Evolutionary conservation across 2,329 filamentous ascomycete genomes (phyloP).

Genomic region (Exophiala sideris): DNA sequence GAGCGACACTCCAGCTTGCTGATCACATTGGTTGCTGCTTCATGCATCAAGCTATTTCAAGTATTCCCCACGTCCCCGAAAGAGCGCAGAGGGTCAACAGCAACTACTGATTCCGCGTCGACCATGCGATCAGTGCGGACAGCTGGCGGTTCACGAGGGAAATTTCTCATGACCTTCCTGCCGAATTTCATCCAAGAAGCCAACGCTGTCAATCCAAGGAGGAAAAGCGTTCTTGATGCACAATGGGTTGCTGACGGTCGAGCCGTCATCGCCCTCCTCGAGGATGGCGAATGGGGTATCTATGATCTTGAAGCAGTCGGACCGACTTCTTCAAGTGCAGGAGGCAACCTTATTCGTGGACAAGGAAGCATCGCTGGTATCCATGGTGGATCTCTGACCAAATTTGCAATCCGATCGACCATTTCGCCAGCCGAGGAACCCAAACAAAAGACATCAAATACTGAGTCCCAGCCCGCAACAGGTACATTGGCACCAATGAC

Average conservation of each 20-base stretch:
- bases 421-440: conserved; percentile 9
- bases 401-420: conserved; percentile 36
- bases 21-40: conserved; percentile 50
- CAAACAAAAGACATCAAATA: conserved; percentile 16
- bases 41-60: conserved; percentile 57
- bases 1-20: conserved; percentile 54
- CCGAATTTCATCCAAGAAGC: conserved; percentile 37
- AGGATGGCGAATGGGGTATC: conserved; percentile 48
- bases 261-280: conserved; percentile 44
- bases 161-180: conserved; percentile 44
- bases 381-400: conserved; percentile 39
- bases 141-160: conserved; percentile 35
- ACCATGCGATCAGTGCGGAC: conserved; percentile 16
- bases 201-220: conserved; percentile 29
- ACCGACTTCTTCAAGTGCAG: conserved; percentile 33
- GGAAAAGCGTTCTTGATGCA: conserved; percentile 45
- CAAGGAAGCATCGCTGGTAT: conserved; percentile 39
- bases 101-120: conserved; percentile 31
- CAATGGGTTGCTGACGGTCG: conserved; percentile 46
- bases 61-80: conserved; percentile 42
- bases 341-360: conserved; percentile 38
- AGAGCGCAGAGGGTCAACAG: conserved; percentile 32
- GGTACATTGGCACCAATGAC: conserved; percentile 44
- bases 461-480: conserved; percentile 10
- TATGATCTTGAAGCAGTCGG: conserved; percentile 49